These are phyloP conservation scores for Chaetomiaceae sp. DNA, from an alignment of 2,329 filamentous ascomycete genomes.

Conservation along the genomic window DNA sequence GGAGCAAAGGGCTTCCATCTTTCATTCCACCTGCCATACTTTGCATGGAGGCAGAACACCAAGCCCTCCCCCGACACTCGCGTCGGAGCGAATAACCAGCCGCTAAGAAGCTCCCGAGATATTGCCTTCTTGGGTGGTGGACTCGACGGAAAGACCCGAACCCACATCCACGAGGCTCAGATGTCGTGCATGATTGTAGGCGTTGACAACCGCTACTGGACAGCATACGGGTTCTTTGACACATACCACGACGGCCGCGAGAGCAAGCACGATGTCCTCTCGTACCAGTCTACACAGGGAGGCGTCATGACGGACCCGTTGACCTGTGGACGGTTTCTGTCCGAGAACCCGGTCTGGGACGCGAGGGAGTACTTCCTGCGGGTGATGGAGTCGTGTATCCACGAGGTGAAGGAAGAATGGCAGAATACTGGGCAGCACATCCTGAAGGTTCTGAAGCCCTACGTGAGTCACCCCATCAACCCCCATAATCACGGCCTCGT, in stretches of 20 bases:
- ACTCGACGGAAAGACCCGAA: neutral
- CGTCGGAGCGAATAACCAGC: neutral
- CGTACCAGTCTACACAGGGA: constrained; percentile 8
- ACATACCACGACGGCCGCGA: constrained; percentile 18
- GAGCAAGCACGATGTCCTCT: constrained; percentile 12
- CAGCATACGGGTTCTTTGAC: constrained; percentile 20
- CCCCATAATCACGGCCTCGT: neutral
- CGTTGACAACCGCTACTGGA: constrained; percentile 17
- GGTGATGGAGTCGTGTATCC: constrained; percentile 6
- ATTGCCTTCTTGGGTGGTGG: neutral
- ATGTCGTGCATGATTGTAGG: constrained; percentile 19
- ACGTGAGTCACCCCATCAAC: neutral
- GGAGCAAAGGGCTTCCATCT: constrained; percentile 12
- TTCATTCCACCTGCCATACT: constrained; percentile 15
- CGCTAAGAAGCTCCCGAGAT: neutral
- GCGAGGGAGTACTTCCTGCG: constrained; percentile 18
- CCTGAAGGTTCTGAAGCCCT: neutral
- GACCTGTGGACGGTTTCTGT: constrained; percentile 7
- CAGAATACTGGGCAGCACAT: constrained; percentile 8
- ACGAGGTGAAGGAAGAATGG: constrained; percentile 16
- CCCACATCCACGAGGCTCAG: constrained; percentile 17
- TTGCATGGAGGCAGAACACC: constrained; percentile 7
- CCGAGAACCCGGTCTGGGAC: neutral
- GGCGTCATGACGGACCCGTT: constrained; percentile 6
- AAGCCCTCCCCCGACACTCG: neutral